Conservation (phyloP, 2,329 filamentous ascomycete species). For the Arthroderma uncinatum region DNA sequence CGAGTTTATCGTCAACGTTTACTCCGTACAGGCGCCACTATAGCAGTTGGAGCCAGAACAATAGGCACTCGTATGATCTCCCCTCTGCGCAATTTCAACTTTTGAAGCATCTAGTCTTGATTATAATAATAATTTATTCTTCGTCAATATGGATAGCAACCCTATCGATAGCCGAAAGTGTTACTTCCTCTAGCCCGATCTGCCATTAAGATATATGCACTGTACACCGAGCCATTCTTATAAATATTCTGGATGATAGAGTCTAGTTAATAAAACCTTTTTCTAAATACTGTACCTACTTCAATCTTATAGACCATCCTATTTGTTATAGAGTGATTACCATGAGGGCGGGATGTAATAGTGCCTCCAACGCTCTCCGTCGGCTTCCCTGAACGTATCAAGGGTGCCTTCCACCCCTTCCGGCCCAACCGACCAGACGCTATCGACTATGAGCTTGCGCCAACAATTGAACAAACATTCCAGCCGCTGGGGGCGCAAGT, state of each 20-base stretch:
- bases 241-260: too few relatives aligned
- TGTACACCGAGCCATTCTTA: background rate
- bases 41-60: background rate
- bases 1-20: too few relatives aligned
- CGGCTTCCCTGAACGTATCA: slow-evolving; percentile 6
- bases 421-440: background rate
- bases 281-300: background rate
- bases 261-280: background rate
- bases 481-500: background rate
- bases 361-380: background rate
- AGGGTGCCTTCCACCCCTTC: slow-evolving; percentile 3
- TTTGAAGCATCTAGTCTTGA: background rate
- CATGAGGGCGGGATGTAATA: slow-evolving; percentile 3
- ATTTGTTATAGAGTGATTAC: background rate
- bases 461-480: slow-evolving; percentile 6
- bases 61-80: background rate
- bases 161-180: background rate
- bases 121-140: background rate
- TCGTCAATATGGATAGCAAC: background rate
- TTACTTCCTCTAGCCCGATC: background rate
- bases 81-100: too few relatives aligned
- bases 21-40: background rate
- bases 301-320: background rate
- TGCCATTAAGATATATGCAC: background rate
- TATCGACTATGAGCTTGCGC: slow-evolving; percentile 5